Evolutionary conservation across 495 filamentous ascomycete species (phyloP).

Genomic region (Aspergillus nanangensis): DNA sequence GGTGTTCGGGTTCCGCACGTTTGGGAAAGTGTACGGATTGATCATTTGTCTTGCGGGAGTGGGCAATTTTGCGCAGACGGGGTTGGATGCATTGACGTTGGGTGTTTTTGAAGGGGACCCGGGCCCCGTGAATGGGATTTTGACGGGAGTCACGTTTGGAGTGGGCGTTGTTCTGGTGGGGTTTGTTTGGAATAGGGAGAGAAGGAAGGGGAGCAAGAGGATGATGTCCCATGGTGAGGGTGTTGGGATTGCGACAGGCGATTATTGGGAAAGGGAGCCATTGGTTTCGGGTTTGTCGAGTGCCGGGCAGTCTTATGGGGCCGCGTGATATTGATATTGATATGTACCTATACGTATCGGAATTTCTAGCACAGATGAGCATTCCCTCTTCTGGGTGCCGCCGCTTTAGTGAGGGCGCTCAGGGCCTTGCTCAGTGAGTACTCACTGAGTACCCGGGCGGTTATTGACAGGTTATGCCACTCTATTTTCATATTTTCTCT

Average conservation of each 20-base stretch:
- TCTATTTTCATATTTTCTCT: no score
- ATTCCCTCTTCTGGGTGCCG: no score
- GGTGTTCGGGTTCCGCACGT: slow-evolving; percentile 93
- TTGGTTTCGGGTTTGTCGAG: neutral
- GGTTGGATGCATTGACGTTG: slow-evolving; percentile 76
- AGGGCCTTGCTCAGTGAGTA: no score
- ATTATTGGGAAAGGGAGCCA: no score
- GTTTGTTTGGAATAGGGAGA: slow-evolving; percentile 50
- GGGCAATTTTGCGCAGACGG: slow-evolving; percentile 82
- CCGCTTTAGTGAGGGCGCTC: no score
- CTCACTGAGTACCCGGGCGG: no score
- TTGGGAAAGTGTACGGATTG: slow-evolving; percentile 93
- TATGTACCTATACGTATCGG: no score
- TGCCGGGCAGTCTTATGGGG: neutral
- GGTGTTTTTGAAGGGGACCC: slow-evolving; percentile 67
- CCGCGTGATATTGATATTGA: no score
- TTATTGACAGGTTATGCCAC: no score
- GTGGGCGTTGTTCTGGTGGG: slow-evolving; percentile 56
- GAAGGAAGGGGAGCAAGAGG: neutral
- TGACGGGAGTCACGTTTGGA: slow-evolving; percentile 56
- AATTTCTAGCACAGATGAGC: no score
- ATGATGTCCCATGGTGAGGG: neutral
- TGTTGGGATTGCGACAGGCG: neutral
- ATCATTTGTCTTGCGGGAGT: slow-evolving; percentile 87
- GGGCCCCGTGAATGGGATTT: slow-evolving; percentile 67